These are phyloP conservation scores for Yamadazyma kitorensis DNA, from an alignment of 805 yeast species.

Conservation along the genomic window DNA sequence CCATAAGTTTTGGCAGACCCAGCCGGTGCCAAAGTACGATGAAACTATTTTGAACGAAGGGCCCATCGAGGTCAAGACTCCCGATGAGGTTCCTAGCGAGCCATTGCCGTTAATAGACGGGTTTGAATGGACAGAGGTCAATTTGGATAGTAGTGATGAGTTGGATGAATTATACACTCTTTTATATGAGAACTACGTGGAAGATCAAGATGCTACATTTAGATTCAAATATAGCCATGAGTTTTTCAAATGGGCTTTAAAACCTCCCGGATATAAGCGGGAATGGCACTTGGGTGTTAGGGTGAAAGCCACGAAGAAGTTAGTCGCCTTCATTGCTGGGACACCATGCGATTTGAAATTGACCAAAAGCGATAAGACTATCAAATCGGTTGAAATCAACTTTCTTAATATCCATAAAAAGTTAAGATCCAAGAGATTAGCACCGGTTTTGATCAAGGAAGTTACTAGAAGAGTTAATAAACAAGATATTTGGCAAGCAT, in stretches of 20 bases:
- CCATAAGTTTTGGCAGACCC: constrained; percentile 96
- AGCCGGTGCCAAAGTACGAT: constrained; percentile 83
- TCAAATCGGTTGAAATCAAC: constrained; percentile 83
- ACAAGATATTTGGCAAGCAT: constrained; percentile 88
- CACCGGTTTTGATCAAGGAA: constrained; percentile 92
- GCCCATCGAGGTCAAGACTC: constrained; percentile 73
- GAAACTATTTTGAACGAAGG: constrained; percentile 70
- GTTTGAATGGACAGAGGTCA: constrained; percentile 87
- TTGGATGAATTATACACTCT: constrained; percentile 76
- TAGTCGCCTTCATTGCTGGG: constrained; percentile 91
- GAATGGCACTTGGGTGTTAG: constrained; percentile 96
- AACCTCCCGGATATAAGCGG: constrained; percentile 86
- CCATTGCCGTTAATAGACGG: constrained; percentile 74
- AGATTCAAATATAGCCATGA: constrained; percentile 83
- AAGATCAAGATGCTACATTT: constrained; percentile 88
- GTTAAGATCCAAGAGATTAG: constrained; percentile 85
- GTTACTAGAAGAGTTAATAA: constrained; percentile 89
- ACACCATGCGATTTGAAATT: constrained; percentile 73
- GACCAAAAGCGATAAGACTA: constrained; percentile 42
- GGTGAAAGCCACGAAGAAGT: constrained; percentile 67
- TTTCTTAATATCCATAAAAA: constrained; percentile 94
- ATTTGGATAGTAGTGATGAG: constrained; percentile 50
- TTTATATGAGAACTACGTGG: constrained; percentile 88
- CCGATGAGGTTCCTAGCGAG: constrained; percentile 65
- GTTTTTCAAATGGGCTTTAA: constrained; percentile 89